Evolutionary conservation across 2,329 filamentous ascomycete species (phyloP), one percentile per base, ranked within the genome.

Genomic region (Leptosphaerulina australis): DNA sequence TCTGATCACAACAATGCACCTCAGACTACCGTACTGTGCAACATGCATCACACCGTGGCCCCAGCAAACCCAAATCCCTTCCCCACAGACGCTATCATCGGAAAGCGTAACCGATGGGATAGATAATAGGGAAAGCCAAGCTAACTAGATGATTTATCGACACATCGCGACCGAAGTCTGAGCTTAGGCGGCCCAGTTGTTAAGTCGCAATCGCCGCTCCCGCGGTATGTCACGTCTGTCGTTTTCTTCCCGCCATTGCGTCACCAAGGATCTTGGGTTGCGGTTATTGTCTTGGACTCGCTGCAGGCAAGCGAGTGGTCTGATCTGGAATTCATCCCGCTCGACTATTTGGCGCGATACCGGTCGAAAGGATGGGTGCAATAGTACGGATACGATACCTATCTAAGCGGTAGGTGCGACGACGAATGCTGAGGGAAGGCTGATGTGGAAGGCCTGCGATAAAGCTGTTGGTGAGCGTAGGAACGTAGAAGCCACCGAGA

Each of bases 31-130:
- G 15, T 25, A 30, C 30, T 40, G 18, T 14, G 40, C 31, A 24
- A 30, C 30, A 26, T 30, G 41, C 31, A 51, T 29, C 50, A 41
- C 17, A 47, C 50, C 50, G 50, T 53, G 50, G 44, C 21, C 50
- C 44, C 44, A 22, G 33, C 25, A 12, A 53, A 39, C 28, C 44
- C 50, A 44, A 43, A 47, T 8, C 44, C 44, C 41, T 21, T 30
- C n/a, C n/a, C n/a, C n/a, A n/a, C n/a, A 38, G 14, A 11, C 17
- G 43, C 22, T 44, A 44, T 53, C 49, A 43, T 37, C 43, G 38
- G 43, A 34, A 41, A 28, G 30, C 5, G 37, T 34, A 38, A 26
- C 41, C 31, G 48, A 26, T 12, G 11, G 20, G 25, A 41, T 26
- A 40, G 29, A 24, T 45, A 20, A 36, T 28, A 34, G 18, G 36